Conservation (phyloP, 75 land plant species). For the Adiantum capillusveneris region DNA sequence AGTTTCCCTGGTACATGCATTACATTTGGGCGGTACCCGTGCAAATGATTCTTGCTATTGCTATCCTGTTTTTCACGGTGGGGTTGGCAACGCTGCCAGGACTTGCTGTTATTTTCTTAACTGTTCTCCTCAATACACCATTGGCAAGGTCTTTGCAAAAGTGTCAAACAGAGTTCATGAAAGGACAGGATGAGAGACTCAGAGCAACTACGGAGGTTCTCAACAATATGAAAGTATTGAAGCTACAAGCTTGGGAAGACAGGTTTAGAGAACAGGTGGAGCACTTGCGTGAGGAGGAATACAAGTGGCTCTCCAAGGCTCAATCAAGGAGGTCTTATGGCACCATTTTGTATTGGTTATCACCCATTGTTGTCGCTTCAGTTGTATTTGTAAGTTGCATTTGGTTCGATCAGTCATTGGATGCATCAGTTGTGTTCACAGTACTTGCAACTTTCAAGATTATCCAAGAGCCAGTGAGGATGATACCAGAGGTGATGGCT, state of each 20-base stretch:
- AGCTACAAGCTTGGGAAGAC: constrained; percentile 85
- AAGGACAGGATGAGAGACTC: constrained; percentile 51
- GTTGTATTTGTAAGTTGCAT: constrained; percentile 41
- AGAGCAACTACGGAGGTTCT: constrained; percentile 58
- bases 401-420: constrained; percentile 25
- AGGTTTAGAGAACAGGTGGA: constrained; percentile 39
- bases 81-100: constrained; percentile 61
- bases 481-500: constrained; percentile 56
- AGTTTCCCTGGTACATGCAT: constrained; percentile 67
- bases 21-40: constrained; percentile 46
- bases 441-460: constrained; percentile 45
- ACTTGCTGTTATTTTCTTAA: constrained; percentile 40
- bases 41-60: constrained; percentile 43
- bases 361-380: constrained; percentile 50
- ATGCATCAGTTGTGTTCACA: constrained; percentile 58
- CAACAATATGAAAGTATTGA: constrained; percentile 72
- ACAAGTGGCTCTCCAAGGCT: constrained; percentile 43
- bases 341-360: constrained; percentile 56
- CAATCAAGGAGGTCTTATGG: constrained; percentile 34
- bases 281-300: constrained; percentile 39
- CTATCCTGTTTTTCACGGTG: constrained; percentile 43
- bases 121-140: constrained; percentile 43
- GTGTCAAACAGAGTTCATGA: constrained; percentile 45
- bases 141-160: constrained; percentile 41
- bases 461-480: constrained; percentile 61